Conservation (phyloP, 371 early-diverging fungal species). For the Rhizopus delemar region DNA sequence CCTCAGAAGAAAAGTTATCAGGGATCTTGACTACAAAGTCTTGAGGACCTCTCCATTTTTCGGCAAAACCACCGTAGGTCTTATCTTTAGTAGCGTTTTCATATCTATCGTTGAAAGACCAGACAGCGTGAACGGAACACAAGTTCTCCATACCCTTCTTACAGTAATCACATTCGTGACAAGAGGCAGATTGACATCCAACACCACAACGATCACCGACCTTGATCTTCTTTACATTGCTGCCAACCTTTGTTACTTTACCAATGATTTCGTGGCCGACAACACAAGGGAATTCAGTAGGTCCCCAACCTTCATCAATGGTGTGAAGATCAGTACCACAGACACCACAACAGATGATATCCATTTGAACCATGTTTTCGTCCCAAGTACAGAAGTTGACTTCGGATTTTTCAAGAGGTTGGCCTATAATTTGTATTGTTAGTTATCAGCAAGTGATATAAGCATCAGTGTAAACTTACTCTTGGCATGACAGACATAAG, state of each 20-base stretch:
- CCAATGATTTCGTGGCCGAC: constrained; percentile 72
- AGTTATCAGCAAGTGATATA: constrained; percentile 1
- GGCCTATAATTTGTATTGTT: constrained; percentile 11
- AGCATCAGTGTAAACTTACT: constrained; percentile 9
- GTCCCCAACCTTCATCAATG: constrained; percentile 68
- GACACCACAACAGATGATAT: constrained; percentile 60
- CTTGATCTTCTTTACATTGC: constrained; percentile 41
- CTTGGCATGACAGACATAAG: constrained; percentile 30
- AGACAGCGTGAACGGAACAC: constrained; percentile 45
- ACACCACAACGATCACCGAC: constrained; percentile 75
- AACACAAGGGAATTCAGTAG: constrained; percentile 59
- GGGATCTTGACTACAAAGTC: constrained; percentile 62
- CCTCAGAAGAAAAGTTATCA: constrained; percentile 42
- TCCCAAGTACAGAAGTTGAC: constrained; percentile 45
- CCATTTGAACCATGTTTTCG: constrained; percentile 59
- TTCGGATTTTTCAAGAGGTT: constrained; percentile 26
- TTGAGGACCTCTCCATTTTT: constrained; percentile 58
- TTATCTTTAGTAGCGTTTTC: constrained; percentile 56
- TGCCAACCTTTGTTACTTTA: constrained; percentile 55
- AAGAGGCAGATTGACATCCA: constrained; percentile 60
- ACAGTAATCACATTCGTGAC: constrained; percentile 37
- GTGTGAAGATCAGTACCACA: constrained; percentile 67
- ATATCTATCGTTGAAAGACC: constrained; percentile 64
- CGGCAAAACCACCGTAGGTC: constrained; percentile 68
- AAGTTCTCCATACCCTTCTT: constrained; percentile 38